Evolutionary conservation across 306 rosid genomes (phyloP).

Genomic region (Prunus davidiana): DNA sequence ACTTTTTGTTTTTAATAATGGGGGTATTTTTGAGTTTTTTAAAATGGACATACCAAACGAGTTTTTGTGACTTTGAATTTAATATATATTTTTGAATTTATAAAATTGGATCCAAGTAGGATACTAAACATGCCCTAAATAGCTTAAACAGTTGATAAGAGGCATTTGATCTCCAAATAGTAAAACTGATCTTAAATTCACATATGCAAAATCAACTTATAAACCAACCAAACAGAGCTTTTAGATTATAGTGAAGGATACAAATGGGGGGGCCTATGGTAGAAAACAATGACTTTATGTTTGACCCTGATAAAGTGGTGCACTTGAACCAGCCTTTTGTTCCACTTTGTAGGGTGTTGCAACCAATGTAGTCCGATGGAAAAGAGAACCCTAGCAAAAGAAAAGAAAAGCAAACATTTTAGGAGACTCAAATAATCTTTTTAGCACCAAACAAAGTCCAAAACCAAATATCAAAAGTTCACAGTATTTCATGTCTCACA

Average conservation of each 20-base stretch:
- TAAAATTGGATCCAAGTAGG: too few relatives aligned
- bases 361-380: conserved; percentile 31
- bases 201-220: neutral
- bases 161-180: too few relatives aligned
- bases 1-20: too few relatives aligned
- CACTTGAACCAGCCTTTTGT: conserved; percentile 53
- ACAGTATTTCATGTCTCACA: conserved; percentile 33
- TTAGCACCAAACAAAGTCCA: conserved; percentile 45
- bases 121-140: too few relatives aligned
- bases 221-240: neutral
- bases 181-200: too few relatives aligned
- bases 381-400: conserved; percentile 18
- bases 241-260: conserved; percentile 19
- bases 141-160: too few relatives aligned
- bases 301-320: conserved; percentile 65
- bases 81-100: too few relatives aligned
- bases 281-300: conserved; percentile 44
- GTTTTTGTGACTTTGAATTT: too few relatives aligned
- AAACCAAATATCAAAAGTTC: conserved; percentile 42
- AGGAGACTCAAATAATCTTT: conserved; percentile 57
- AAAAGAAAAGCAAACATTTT: conserved; percentile 24
- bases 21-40: too few relatives aligned
- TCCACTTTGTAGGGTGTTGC: conserved; percentile 53
- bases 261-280: conserved; percentile 3
- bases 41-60: too few relatives aligned